phyloP scores from a whole-genome alignment of 805 yeast genomes.

The Teunomyces cretensis region DNA sequence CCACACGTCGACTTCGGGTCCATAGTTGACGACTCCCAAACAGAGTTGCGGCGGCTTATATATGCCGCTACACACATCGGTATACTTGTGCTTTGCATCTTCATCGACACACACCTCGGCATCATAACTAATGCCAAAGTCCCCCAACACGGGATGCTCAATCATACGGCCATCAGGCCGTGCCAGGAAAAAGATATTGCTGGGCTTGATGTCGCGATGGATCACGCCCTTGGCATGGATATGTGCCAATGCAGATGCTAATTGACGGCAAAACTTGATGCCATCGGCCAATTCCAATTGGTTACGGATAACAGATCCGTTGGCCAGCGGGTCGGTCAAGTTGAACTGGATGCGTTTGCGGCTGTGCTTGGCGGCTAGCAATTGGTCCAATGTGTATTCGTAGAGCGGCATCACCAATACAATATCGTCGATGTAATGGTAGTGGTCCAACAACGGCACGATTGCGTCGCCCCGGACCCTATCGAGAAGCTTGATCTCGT shows the following conservation, averaged over 20 bases:
- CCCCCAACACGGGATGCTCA: constrained; percentile 46
- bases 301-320: constrained; percentile 11
- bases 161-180: constrained; percentile 7
- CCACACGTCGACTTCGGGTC: constrained; percentile 68
- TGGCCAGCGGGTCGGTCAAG: constrained; percentile 13
- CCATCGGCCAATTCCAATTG: constrained; percentile 6
- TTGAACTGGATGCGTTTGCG: constrained; percentile 24
- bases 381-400: constrained; percentile 23
- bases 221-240: constrained; percentile 35
- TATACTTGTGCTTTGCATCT: constrained; percentile 38
- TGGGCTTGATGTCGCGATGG: constrained; percentile 43
- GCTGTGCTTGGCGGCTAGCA: constrained; percentile 18
- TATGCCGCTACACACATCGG: constrained; percentile 65
- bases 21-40: constrained; percentile 57
- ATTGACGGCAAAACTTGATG: neutral
- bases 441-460: constrained; percentile 20
- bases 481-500: constrained; percentile 30
- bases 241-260: constrained; percentile 25
- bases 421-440: constrained; percentile 29
- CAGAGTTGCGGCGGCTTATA: constrained; percentile 77
- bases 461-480: constrained; percentile 16
- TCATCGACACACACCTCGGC: constrained; percentile 30
- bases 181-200: constrained; percentile 31
- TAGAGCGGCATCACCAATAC: constrained; percentile 34
- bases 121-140: constrained; percentile 59